Conservation (phyloP, 2,329 filamentous ascomycete species). For the Fonsecaea multimorphosa region DNA sequence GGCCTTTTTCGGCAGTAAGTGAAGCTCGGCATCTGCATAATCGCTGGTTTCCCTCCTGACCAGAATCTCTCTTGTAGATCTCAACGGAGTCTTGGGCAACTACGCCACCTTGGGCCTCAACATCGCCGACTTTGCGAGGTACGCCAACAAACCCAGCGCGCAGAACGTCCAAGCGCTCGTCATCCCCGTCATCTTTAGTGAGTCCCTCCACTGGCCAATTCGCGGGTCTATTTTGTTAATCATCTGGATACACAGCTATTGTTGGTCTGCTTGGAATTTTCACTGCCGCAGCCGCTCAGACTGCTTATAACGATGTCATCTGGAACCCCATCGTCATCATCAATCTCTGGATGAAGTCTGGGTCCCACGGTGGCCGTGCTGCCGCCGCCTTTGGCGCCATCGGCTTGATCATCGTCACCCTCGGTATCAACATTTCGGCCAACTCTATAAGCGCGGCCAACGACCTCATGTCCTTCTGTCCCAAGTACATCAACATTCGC, state of each 20-base stretch:
- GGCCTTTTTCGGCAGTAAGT: slow-evolving; percentile 36
- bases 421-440: slow-evolving; percentile 62
- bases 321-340: slow-evolving; percentile 37
- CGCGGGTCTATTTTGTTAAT: slow-evolving; percentile 18
- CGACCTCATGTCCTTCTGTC: slow-evolving; percentile 62
- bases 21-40: not conserved
- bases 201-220: slow-evolving; percentile 4
- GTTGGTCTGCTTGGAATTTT: slow-evolving; percentile 36
- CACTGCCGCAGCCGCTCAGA: slow-evolving; percentile 34
- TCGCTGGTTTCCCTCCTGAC: slow-evolving; percentile 15
- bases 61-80: slow-evolving; percentile 25
- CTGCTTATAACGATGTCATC: slow-evolving; percentile 30
- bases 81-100: slow-evolving; percentile 38
- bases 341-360: slow-evolving; percentile 28
- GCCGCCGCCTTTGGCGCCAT: slow-evolving; percentile 61
- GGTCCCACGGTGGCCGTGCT: slow-evolving; percentile 32
- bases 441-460: slow-evolving; percentile 63
- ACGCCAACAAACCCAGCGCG: slow-evolving; percentile 37
- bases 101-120: slow-evolving; percentile 37
- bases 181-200: slow-evolving; percentile 36
- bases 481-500: slow-evolving; percentile 62
- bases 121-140: slow-evolving; percentile 38
- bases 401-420: slow-evolving; percentile 49
- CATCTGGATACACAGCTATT: slow-evolving; percentile 25
- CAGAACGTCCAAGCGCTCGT: slow-evolving; percentile 37